Base-by-base conservation (phyloP, 225 moss, liverwort and hornwort species). In the Marchantia paleacea region DNA sequence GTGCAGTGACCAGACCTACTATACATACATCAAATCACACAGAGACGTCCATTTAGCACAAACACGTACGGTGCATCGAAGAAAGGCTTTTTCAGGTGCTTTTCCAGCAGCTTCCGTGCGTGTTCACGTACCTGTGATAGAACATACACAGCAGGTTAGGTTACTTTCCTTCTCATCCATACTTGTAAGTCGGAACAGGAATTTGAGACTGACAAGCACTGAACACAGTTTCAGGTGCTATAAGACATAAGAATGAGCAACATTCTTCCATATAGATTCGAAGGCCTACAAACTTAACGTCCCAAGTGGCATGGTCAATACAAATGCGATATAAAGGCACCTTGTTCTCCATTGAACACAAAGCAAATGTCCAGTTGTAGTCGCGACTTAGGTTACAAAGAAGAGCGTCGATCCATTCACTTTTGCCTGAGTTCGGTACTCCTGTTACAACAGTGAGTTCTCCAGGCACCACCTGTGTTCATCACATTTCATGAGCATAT, bases 321-420 rank as follows among this genome's bases (percentile, higher is more conserved):
- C 3, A 20, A 6, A 14, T 31, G 39, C 39, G 7, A 7, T 24
- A 10, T 2, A 11, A 15, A 52, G 25, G 29, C 53, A 87, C 97
- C 90, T 95, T 99, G 75, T 99, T 99, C 83, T 99, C 97, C 97
- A 99, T 99, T 47, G 97, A 99, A 57, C 97, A 99, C 26, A 99
- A 91, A 39, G 91, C 97, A 83, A 99, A 95, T 49, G 95, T 89
- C 97, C 97, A 99, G 55, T 87, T 84, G 87, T 88, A 91, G 75
- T 70, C 84, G 77, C 84, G 86, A 81, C 89, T 95, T 78, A 99
- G 83, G 81, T 99, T 99, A 80, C 97, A 99, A 51, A 95, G 90
- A 49, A 99, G 95, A 74, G 97, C 95, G 86, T 99, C 97, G 81
- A 99, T 95, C 97, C 97, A 99, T 84, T 99, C 97, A 81, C 97